A percentile compares a stretch with the other conserved stretches of the same genome.
These are phyloP conservation scores for Solanum sitiens DNA, from an alignment of 257 asterid genomes.

Conservation along the genomic window DNA sequence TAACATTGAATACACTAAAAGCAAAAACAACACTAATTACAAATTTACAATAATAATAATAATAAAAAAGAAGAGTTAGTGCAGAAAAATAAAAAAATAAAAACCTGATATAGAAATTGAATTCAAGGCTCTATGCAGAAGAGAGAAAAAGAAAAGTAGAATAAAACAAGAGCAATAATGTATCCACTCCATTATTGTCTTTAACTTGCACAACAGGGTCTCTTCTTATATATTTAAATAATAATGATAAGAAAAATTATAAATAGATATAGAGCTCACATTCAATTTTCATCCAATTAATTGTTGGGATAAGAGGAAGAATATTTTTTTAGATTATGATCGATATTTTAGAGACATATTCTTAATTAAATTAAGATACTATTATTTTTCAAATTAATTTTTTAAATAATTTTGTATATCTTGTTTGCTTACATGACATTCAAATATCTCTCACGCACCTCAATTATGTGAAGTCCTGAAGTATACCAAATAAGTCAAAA, in stretches of 20 bases:
- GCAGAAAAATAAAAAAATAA: not conserved
- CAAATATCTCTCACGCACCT: not conserved
- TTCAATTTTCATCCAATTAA: not conserved
- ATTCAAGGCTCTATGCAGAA: not conserved
- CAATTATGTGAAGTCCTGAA: accelerated
- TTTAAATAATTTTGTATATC: too few relatives aligned
- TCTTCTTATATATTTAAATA: not conserved
- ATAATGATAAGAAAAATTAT: not conserved
- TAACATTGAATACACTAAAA: not conserved
- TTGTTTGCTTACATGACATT: accelerated
- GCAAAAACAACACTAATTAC: not conserved
- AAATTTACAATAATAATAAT: too few relatives aligned
- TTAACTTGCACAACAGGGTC: not conserved
- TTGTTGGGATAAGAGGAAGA: too few relatives aligned
- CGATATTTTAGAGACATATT: accelerated
- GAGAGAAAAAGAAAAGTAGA: not conserved
- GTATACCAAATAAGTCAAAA: accelerated
- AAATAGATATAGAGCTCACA: not conserved
- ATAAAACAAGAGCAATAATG: not conserved
- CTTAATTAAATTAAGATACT: too few relatives aligned
- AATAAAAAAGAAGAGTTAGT: not conserved
- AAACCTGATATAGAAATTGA: not conserved
- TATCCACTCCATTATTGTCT: not conserved
- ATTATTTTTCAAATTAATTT: too few relatives aligned
- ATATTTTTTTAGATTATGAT: accelerated